phyloP scores from a whole-genome alignment of 2,329 filamentous ascomycete genomes.

The Fusarium verrucosum region DNA sequence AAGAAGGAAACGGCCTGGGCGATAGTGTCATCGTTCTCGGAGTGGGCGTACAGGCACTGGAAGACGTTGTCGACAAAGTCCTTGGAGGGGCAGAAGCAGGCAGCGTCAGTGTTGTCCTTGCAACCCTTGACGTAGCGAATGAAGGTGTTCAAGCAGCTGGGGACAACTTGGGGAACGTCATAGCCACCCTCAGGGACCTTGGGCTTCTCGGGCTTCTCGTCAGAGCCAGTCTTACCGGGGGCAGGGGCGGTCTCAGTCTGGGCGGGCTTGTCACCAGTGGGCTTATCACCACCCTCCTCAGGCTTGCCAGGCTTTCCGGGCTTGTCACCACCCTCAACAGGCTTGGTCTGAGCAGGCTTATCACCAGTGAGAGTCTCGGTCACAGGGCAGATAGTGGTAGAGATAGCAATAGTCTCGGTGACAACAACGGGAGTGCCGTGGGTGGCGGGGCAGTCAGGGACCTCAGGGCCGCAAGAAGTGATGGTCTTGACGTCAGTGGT shows the following conservation, averaged over 20 bases:
- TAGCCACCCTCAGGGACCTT: constrained; percentile 46
- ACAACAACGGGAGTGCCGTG: constrained; percentile 57
- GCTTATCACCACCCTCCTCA: constrained; percentile 5
- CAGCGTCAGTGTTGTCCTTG: constrained; percentile 81
- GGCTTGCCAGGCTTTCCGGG: constrained; percentile 21
- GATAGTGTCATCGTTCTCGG: constrained; percentile 71
- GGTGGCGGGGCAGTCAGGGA: constrained; percentile 62
- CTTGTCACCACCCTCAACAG: constrained; percentile 17
- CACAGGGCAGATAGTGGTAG: constrained; percentile 69
- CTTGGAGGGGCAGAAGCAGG: constrained; percentile 86
- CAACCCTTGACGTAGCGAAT: constrained; percentile 73
- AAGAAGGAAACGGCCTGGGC: constrained; percentile 81
- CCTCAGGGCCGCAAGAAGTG: constrained; percentile 58
- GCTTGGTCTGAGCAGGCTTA: constrained; percentile 26
- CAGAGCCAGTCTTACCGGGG: constrained; percentile 39
- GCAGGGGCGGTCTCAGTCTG: too few relatives aligned
- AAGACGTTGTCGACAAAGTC: constrained; percentile 83
- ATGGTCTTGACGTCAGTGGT: constrained; percentile 60
- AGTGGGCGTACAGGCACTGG: constrained; percentile 82
- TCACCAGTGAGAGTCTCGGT: constrained; percentile 56
- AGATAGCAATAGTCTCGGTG: constrained; percentile 64
- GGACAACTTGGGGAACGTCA: constrained; percentile 72
- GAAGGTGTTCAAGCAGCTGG: constrained; percentile 93
- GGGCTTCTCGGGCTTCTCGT: constrained; percentile 44
- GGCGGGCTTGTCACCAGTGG: constrained; percentile 15